These are phyloP conservation scores for Isatis tinctoria DNA, from an alignment of 345 rosid genomes.

Conservation along the genomic window DNA sequence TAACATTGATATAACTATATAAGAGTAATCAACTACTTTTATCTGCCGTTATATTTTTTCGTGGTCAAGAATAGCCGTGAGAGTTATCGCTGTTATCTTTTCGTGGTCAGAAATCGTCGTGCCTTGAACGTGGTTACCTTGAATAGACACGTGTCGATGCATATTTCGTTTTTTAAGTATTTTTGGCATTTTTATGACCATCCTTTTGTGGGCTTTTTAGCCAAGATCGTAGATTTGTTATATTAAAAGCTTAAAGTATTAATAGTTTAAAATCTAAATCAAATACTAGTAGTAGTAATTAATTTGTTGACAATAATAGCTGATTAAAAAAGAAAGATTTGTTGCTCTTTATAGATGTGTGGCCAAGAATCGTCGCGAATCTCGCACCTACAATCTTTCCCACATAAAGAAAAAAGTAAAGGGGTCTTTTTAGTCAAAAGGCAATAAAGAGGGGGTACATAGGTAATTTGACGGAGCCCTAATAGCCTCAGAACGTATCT, in stretches of 20 bases:
- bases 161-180: background rate
- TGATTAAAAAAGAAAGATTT: background rate
- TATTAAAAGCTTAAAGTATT: background rate
- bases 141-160: background rate
- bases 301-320: background rate
- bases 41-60: background rate
- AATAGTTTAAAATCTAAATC: background rate
- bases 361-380: conserved; percentile 24
- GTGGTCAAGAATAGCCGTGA: background rate
- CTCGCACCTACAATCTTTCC: background rate
- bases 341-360: conserved; percentile 6
- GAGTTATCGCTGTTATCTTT: background rate
- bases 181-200: background rate
- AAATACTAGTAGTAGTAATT: too few species aligned
- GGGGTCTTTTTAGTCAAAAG: background rate
- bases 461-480: background rate
- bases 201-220: background rate
- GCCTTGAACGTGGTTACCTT: background rate
- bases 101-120: conserved; percentile 21
- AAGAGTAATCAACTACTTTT: background rate
- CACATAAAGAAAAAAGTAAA: background rate
- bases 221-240: background rate
- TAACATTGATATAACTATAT: too few species aligned
- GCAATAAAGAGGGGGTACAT: background rate
- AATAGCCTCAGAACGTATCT: conserved; percentile 26